Base-by-base conservation (phyloP, 495 filamentous ascomycete genomes). In the Penicillium samsonianum region DNA sequence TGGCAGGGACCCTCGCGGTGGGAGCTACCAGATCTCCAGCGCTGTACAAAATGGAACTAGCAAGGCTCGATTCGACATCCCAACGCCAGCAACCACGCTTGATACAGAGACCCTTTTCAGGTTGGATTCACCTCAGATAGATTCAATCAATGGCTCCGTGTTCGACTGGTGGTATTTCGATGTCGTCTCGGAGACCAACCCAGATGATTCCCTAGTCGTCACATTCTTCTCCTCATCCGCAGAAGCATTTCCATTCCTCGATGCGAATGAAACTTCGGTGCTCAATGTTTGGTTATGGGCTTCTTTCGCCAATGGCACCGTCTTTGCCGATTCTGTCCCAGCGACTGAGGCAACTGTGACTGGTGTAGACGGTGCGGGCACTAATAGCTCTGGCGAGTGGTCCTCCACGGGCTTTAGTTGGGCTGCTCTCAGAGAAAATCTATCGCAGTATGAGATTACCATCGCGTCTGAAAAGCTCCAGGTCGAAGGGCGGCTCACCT, bases 131-230 rank as follows among this genome's bases (percentile, higher is more conserved):
- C 71, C 74, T 0, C 65, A 72, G 48, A 16, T 73, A 3, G 46
- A 53, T 28, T 19, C 23, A 0, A 50, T 74, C 42, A 77, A 74
- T 50, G 28, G 35, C 35, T 60, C 68, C 35, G 65, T 65, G 11
- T 77, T 67, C 44, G 72, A 76, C 60, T 76, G 73, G 72, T 77
- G 73, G 74, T 74, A 72, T 60, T 77, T 74, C 25, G 73, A 77
- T 56, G 72, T 58, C 11, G 61, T 77, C 12, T 61, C 68, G 6
- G 30, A 45, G 4, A 41, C 47, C 4, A 55, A 63, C 53, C 50
- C 61, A 1, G 48, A 54, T 14, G 60, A 60, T 19, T 65, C 61
- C 1, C 22, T 76, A 4, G 63, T 62, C 0, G 22, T 75, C 8
- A 68, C 64, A 11, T 72, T 77, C 56, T 70, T 67, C 47, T 63